These are phyloP conservation scores for Brassica hybrid DNA, from an alignment of 441 rosid genomes.

Conservation along the genomic window DNA sequence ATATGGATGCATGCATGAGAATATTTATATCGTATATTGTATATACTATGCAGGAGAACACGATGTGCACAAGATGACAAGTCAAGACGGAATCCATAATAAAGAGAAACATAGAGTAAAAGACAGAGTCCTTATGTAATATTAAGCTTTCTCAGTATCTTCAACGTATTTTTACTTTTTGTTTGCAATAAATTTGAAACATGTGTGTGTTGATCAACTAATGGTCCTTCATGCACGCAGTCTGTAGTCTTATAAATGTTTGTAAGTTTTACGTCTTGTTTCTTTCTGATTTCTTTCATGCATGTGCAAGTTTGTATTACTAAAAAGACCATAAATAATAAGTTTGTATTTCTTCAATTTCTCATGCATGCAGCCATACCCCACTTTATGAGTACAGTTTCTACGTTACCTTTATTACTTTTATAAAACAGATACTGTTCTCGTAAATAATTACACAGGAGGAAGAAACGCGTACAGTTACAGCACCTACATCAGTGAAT, in stretches of 20 bases:
- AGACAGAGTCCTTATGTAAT: slow-evolving; percentile 21
- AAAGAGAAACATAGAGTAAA: slow-evolving; percentile 34
- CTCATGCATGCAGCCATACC: slow-evolving; percentile 24
- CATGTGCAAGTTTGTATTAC: slow-evolving; percentile 29
- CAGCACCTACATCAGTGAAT: neutral
- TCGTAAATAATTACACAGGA: neutral
- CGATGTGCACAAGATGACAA: slow-evolving; percentile 39
- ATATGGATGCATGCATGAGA: slow-evolving; percentile 21
- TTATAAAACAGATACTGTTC: slow-evolving; percentile 1
- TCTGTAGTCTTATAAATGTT: slow-evolving; percentile 18
- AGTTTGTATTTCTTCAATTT: neutral
- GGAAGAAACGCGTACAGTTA: neutral
- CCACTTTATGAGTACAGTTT: slow-evolving; percentile 2
- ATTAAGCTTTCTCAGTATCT: slow-evolving; percentile 30
- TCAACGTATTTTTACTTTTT: slow-evolving; percentile 23
- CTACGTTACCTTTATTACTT: neutral
- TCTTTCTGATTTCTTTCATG: slow-evolving; percentile 21
- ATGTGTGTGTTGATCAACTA: slow-evolving; percentile 27
- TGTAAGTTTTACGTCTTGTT: slow-evolving; percentile 25
- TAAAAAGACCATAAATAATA: slow-evolving; percentile 1
- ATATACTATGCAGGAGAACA: slow-evolving; percentile 33
- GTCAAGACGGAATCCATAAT: slow-evolving; percentile 31
- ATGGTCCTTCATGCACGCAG: slow-evolving; percentile 26
- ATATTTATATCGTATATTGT: slow-evolving; percentile 1
- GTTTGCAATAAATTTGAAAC: slow-evolving; percentile 36